Evolutionary conservation across 2,329 filamentous ascomycete genomes (phyloP), one percentile per base, ranked within the genome.

Genomic region (Sordariomycetes sp.): DNA sequence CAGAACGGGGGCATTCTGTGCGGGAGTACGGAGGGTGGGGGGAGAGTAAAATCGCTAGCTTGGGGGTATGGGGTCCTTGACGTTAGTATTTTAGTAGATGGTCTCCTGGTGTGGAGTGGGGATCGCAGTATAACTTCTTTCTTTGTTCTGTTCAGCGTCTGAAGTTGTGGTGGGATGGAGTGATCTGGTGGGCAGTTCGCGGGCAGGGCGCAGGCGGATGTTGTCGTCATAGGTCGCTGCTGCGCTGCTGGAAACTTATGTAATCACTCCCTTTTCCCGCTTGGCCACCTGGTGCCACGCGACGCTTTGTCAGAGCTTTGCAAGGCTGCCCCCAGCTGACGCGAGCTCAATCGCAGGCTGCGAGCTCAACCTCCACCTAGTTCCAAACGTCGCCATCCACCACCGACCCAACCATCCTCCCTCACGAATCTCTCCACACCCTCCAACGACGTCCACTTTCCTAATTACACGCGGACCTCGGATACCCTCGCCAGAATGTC

Each of bases 401-500:
- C 17, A 20, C n/a, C 20, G 20, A 2, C 45, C 7, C 12, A 45
- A 45, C n/a, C 15, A n/a, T 48, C 42, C 42, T 10, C 10, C 20
- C 45, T 20, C 45, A 6, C 20, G 1, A 12, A 22, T 20, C 20
- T 13, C 20, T 13, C 45, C 22, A 24, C 2, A 22, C 20, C n/a
- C 6, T 13, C 20, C 24, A 5, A 22, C 8, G 20, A 48, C 42
- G n/a, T n/a, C n/a, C n/a, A n/a, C 15, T 10, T 48, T 48, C 24
- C 45, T 22, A 50, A 12, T 20, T 48, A 17, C 28, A 48, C 34
- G 24, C 15, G 36, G 22, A 54, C 22, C 35, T 17, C 28, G 6
- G 3, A 54, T 10, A 15, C 20, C 51, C 28, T 17, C 34, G 50
- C 65, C 68, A 77, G 62, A 70, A 95, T 95, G 90, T 90, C 90